Percentiles rank a stretch among this genome's conserved stretches.
These are phyloP conservation scores for Plantago elongata DNA, from an alignment of 257 asterid species.

Conservation along the genomic window DNA sequence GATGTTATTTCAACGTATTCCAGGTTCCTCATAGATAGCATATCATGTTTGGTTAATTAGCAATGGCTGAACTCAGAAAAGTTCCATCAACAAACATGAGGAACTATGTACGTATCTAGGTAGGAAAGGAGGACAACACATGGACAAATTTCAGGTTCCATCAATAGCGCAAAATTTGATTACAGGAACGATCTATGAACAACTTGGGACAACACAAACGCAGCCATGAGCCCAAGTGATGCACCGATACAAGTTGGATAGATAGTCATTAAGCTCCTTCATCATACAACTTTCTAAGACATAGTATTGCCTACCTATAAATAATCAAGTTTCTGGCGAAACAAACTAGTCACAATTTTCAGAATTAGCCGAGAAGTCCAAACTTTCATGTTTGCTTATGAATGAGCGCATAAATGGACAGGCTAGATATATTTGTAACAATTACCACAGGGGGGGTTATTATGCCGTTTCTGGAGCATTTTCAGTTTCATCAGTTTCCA, in stretches of 20 bases:
- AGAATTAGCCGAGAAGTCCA: background rate
- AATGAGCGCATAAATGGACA: background rate
- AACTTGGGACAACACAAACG: background rate
- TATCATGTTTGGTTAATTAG: too few relatives aligned
- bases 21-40: too few relatives aligned
- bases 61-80: too few relatives aligned
- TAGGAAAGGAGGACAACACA: too few relatives aligned
- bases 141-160: background rate
- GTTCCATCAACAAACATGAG: too few relatives aligned
- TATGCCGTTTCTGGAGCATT: slow-evolving; percentile 7
- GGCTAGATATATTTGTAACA: background rate
- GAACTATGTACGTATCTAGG: too few relatives aligned
- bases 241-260: background rate
- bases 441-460: background rate
- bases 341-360: background rate
- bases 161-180: background rate
- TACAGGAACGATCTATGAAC: background rate
- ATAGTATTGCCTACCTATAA: background rate
- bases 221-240: background rate
- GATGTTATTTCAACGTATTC: too few relatives aligned
- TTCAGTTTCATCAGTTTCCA: slow-evolving; percentile 67
- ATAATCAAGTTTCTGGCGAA: background rate
- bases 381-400: background rate
- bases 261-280: background rate
- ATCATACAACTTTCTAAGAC: background rate